Conservation (phyloP, 163 green algal species). For the Scenedesmus sp. region DNA sequence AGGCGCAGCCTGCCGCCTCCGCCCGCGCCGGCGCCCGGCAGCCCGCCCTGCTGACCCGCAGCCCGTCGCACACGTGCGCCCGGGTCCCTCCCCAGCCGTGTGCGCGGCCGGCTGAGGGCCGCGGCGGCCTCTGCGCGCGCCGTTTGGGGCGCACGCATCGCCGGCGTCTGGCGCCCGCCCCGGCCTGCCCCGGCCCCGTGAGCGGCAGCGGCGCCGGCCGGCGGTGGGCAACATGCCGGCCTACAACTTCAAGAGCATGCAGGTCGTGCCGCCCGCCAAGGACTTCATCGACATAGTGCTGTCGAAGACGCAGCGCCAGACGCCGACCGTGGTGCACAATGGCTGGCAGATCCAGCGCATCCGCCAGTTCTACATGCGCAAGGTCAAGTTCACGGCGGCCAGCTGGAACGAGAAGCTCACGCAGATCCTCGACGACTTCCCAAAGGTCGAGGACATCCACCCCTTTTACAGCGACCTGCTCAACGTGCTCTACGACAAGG, state of each 20-base stretch:
- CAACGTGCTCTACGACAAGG: constrained; percentile 99
- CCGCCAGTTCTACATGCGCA: constrained; percentile 99
- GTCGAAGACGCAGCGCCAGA: constrained; percentile 96
- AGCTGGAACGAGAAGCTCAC: constrained; percentile 96
- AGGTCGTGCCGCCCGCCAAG: constrained; percentile 88
- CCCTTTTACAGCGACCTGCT: constrained; percentile 99
- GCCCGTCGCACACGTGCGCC: no score
- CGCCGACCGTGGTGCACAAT: constrained; percentile 98
- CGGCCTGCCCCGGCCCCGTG: no score
- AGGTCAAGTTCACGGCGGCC: constrained; percentile 96
- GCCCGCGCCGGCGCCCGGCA: no score
- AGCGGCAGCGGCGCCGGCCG: no score
- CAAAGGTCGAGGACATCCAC: constrained; percentile 97
- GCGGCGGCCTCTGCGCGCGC: no score
- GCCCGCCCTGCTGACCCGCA: no score
- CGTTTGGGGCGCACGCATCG: no score
- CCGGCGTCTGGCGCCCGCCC: no score
- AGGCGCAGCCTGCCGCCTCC: no score
- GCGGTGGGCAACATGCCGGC: no score
- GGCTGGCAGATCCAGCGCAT: constrained; percentile 96
- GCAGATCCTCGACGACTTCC: constrained; percentile 94
- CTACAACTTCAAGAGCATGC: constrained; percentile 98
- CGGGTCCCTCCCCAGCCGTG: no score
- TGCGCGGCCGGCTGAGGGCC: no score
- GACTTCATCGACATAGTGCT: constrained; percentile 99